phyloP scores from a whole-genome alignment of 2,329 filamentous ascomycete genomes.

The Verruconis gallopava region DNA sequence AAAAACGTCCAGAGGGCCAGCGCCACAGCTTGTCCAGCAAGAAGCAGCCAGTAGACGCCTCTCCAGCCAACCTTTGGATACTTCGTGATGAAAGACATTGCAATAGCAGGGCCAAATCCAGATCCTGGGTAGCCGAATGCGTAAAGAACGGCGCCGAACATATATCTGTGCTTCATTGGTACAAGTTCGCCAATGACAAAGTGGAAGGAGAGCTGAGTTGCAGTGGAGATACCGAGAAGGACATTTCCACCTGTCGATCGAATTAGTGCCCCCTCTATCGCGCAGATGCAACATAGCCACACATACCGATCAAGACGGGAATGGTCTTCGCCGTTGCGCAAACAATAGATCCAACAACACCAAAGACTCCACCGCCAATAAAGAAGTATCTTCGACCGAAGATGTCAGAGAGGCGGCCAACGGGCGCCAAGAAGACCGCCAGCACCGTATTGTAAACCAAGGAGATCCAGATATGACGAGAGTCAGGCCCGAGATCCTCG shows the following conservation, averaged over 20 bases:
- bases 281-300: too few species aligned
- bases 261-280: not conserved
- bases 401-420: constrained; percentile 11
- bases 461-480: constrained; percentile 16
- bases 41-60: constrained; percentile 37
- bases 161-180: constrained; percentile 27
- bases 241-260: constrained; percentile 2
- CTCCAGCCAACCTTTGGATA: constrained; percentile 33
- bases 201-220: constrained; percentile 25
- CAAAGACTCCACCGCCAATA: constrained; percentile 1
- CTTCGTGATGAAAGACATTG: constrained; percentile 30
- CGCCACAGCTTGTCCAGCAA: constrained; percentile 29
- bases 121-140: constrained; percentile 14
- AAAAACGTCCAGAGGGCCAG: constrained; percentile 30
- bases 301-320: constrained; percentile 10
- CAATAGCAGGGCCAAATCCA: constrained; percentile 36
- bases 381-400: constrained; percentile 6
- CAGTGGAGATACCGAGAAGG: constrained; percentile 3
- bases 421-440: constrained; percentile 22
- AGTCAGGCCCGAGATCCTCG: constrained; percentile 25
- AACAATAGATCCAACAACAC: constrained; percentile 6
- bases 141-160: constrained; percentile 16
- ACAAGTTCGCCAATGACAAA: constrained; percentile 33
- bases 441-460: constrained; percentile 6
- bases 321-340: constrained; percentile 12